Evolutionary conservation across 495 filamentous ascomycete species (phyloP).

Genomic region (Beverwykella pulmonaria): DNA sequence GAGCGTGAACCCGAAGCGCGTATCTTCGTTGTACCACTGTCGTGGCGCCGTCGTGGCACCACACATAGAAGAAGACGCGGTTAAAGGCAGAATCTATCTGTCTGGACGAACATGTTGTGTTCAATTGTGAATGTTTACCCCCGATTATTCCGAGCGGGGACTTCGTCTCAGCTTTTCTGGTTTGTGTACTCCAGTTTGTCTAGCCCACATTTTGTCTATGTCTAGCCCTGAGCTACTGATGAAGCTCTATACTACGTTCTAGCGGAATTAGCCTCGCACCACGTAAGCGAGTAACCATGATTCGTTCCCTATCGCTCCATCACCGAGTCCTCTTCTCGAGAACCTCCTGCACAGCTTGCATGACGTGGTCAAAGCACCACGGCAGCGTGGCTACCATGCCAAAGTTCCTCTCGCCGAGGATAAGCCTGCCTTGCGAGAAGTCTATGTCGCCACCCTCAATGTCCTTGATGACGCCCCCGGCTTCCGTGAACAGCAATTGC

Average conservation of each 20-base stretch:
- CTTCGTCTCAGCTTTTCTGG: background rate
- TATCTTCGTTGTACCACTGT: conserved; percentile 4
- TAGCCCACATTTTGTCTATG: conserved; percentile 26
- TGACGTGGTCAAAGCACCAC: conserved; percentile 12
- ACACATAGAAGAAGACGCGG: conserved; percentile 5
- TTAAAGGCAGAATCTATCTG: conserved; percentile 14
- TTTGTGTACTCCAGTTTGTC: background rate
- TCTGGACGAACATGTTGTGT: background rate
- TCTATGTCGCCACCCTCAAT: conserved; percentile 53
- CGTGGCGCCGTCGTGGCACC: background rate
- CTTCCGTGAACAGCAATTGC: conserved; percentile 67
- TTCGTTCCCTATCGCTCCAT: background rate
- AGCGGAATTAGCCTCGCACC: no score
- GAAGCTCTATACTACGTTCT: background rate
- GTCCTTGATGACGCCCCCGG: conserved; percentile 66
- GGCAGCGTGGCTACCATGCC: conserved; percentile 30
- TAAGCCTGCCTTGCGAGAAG: conserved; percentile 39
- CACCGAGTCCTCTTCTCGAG: conserved; percentile 16
- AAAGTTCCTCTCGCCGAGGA: conserved; percentile 26
- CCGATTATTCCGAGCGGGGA: background rate
- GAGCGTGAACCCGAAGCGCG: background rate
- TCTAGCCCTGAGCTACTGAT: background rate
- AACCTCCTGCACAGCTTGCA: conserved; percentile 20
- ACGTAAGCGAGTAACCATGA: no score
- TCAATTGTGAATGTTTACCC: conserved; percentile 2